Evolutionary conservation across 2,329 filamentous ascomycete species (phyloP), one percentile per base, ranked within the genome.

Genomic region (Talaromyces rugulosus): DNA sequence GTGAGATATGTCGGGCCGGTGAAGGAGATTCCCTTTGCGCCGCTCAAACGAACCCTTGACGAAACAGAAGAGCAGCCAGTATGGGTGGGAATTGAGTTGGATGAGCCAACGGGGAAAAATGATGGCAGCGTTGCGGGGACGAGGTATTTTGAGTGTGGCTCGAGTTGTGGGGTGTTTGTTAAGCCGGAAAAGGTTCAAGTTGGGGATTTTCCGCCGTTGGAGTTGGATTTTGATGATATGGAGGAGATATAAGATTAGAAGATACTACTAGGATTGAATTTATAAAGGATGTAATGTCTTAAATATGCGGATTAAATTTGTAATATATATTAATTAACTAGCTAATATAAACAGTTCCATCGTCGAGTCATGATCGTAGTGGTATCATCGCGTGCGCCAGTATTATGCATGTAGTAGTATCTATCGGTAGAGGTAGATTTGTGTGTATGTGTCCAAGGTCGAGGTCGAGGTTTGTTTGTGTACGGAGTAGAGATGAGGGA

Each of bases 41-140:
- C 74, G 0, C 64, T 75, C 27, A 68, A 64, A 23, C 23, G 23
- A 23, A 2, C 23, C 23, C 23, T 23, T 23, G 23, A 23, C 23
- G 23, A 23, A 23, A 23, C 23, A 23, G 23, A 23, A 23, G 27
- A 50, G 9, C 63, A 70, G 56, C 76, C 76, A 2, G 68, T 80
- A 23, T 88, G 85, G 85, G 75, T 87, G 9, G 85, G 85, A 12
- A 77, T 89, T 36, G 77, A 78, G 64, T 78, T 88, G 44, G 86
- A 89, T 69, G 86, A 89, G 72, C 86, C 86, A 2, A 84, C 82
- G 8, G 86, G 86, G 30, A 87, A 87, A 76, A 89, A 89, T 68
- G 84, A 88, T 67, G 86, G 86, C 5, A 80, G 75, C 44, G 74
- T 81, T 3, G 77, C 77, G 61, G 80, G 79, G 16, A 73, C 76